Base-by-base conservation (phyloP, 1,139 yeast genomes). In the Saccharomyces hybrid region DNA sequence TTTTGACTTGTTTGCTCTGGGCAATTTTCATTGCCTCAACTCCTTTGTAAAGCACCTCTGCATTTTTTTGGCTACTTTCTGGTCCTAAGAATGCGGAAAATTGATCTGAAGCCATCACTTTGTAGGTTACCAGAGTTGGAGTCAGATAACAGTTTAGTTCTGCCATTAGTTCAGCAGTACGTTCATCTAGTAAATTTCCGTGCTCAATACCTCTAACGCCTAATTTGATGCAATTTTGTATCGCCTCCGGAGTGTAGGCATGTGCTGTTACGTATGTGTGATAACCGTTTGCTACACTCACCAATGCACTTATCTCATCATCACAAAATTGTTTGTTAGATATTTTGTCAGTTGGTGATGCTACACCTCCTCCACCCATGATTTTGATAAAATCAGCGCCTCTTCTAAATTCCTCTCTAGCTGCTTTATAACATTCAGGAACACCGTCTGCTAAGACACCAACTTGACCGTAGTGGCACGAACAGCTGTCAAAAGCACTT, bases 331-430 rank as follows among this genome's bases (percentile, higher is more conserved):
- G 57, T 28, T 53, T 12, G 55, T 54, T 55, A 9, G 56, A 26
- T 9, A 53, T 53, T 32, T 53, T 55, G 48, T 55, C 57, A 26
- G 56, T 55, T 7, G 57, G 56, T 14, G 56, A 55, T 14, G 57
- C 57, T 2, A 55, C 57, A 48, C 57, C 57, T 14, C 57, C 57
- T 3, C 57, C 50, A 11, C 54, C 56, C 57, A 55, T 55, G 3
- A 55, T 53, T 28, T 55, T 53, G 32, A 55, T 53, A 26, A 55
- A 55, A 29, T 55, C 56, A 2, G 54, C 57, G 21, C 57, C 57
- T 31, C 57, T 31, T n/a, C 57, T 47, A 53, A 55, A 55, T 16
- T 55, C 57, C 42, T 55, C 57, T 16, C 57, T 31, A 14, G 57
- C 54, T 11, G 52, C 50, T 48, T 48, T 55, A 47, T 55, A 55